These are phyloP conservation scores for Vaucheria bursata DNA, from an alignment of 352 stramenopile genomes.

Conservation along the genomic window DNA sequence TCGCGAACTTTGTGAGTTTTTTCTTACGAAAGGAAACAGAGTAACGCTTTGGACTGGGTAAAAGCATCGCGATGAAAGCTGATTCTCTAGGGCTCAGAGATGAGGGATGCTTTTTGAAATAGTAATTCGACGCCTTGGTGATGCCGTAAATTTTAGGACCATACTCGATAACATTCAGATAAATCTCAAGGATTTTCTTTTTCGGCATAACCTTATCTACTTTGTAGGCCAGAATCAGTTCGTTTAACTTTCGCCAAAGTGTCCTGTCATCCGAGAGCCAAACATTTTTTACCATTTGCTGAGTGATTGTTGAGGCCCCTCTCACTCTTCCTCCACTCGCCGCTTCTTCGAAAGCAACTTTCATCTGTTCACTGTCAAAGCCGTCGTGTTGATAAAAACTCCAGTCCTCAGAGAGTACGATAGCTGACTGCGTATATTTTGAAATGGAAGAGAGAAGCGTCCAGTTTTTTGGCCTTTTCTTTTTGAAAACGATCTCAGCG, in stretches of 20 bases:
- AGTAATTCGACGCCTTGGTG: not conserved
- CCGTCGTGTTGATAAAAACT: not conserved
- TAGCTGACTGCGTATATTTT: not conserved
- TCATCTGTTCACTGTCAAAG: not conserved
- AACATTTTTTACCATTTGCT: constrained; percentile 1
- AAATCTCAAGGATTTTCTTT: not conserved
- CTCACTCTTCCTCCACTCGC: not conserved
- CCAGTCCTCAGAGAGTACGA: not conserved
- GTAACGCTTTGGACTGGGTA: not conserved
- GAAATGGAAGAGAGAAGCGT: not conserved
- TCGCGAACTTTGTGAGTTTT: not conserved
- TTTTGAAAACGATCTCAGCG: not conserved
- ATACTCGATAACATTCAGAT: not conserved
- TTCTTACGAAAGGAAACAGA: not conserved
- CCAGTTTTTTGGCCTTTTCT: not conserved
- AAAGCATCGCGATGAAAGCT: not conserved
- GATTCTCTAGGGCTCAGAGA: not conserved
- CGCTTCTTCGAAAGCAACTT: not conserved
- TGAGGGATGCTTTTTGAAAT: not conserved
- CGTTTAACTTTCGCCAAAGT: not conserved
- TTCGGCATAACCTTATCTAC: not conserved
- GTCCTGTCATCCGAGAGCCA: not conserved
- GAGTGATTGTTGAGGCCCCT: not conserved
- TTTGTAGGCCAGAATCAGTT: not conserved
- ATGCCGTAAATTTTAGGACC: not conserved